Conservation (phyloP, 164 flowering plant genomes). For the Nelumbo lutea region DNA sequence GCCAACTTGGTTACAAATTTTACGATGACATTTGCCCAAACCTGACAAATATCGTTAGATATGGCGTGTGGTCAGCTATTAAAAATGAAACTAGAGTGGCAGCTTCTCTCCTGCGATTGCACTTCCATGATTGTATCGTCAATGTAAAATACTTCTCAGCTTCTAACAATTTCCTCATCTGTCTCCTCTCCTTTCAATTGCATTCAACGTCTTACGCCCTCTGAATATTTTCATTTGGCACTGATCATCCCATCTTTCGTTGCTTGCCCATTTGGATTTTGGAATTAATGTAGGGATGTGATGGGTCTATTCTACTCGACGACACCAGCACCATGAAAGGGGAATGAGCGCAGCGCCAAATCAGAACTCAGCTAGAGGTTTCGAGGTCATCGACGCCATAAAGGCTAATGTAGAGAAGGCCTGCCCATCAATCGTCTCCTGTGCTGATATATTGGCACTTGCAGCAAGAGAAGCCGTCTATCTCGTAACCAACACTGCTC, state of each 20-base stretch:
- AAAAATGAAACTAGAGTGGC: conserved; percentile 66
- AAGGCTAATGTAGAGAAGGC: not conserved
- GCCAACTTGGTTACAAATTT: conserved; percentile 47
- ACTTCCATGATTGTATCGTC: conserved; percentile 77
- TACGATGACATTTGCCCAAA: conserved; percentile 56
- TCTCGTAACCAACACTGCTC: conserved; percentile 25
- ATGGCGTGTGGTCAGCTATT: conserved; percentile 51
- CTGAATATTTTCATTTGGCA: not conserved
- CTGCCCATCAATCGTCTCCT: not conserved
- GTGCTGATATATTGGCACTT: not conserved
- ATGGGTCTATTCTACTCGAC: conserved; percentile 67
- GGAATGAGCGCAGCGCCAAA: conserved; percentile 53
- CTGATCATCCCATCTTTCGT: not conserved
- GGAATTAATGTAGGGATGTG: conserved; percentile 52
- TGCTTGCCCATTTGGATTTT: not conserved
- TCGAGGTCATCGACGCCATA: not conserved
- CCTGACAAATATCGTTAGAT: conserved; percentile 43
- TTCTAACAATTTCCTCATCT: not conserved
- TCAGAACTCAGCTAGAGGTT: conserved; percentile 39
- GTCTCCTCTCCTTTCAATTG: not conserved
- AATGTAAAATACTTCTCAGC: conserved; percentile 35
- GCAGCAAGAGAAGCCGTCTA: conserved; percentile 29
- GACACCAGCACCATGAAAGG: conserved; percentile 40
- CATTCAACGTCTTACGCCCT: not conserved
- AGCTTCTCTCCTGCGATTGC: conserved; percentile 62